phyloP scores from a whole-genome alignment of 106 monocot genomes.

The Dendrobium nobile region DNA sequence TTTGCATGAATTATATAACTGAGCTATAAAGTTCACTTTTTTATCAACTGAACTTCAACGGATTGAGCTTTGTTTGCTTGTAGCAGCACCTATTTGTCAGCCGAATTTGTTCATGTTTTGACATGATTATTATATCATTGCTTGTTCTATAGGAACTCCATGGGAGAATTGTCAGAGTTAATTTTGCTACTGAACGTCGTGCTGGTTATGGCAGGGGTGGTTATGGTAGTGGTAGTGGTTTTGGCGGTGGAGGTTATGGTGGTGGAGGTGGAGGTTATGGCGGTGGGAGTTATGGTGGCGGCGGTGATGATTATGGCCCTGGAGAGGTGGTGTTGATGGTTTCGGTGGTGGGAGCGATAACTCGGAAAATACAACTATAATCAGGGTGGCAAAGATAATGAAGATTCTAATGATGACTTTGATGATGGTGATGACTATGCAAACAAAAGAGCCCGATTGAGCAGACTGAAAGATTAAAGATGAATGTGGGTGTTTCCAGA shows the following conservation, averaged over 20 bases:
- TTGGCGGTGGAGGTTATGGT: not conserved
- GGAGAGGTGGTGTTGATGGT: not conserved
- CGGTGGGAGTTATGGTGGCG: not conserved
- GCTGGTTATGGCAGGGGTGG: not conserved
- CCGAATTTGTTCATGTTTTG: too few relatives aligned
- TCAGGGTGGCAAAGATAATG: not conserved
- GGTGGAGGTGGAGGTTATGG: not conserved
- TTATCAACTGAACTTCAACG: too few relatives aligned
- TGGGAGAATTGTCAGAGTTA: not conserved
- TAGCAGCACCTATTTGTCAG: too few relatives aligned
- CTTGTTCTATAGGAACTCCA: not conserved
- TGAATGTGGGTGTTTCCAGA: too few relatives aligned
- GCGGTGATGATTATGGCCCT: not conserved
- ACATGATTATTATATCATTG: not conserved
- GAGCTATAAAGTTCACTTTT: too few relatives aligned
- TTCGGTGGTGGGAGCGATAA: not conserved
- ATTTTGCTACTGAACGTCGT: constrained; percentile 4
- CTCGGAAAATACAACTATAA: not conserved
- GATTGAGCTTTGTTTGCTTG: too few relatives aligned
- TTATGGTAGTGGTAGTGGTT: not conserved
- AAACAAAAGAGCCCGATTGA: not conserved
- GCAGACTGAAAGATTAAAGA: too few relatives aligned
- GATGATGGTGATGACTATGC: constrained; percentile 7
- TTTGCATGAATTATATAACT: too few relatives aligned
- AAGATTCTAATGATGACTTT: not conserved